These are phyloP conservation scores for Rubia balearica DNA, from an alignment of 305 asterid species.

Conservation along the genomic window DNA sequence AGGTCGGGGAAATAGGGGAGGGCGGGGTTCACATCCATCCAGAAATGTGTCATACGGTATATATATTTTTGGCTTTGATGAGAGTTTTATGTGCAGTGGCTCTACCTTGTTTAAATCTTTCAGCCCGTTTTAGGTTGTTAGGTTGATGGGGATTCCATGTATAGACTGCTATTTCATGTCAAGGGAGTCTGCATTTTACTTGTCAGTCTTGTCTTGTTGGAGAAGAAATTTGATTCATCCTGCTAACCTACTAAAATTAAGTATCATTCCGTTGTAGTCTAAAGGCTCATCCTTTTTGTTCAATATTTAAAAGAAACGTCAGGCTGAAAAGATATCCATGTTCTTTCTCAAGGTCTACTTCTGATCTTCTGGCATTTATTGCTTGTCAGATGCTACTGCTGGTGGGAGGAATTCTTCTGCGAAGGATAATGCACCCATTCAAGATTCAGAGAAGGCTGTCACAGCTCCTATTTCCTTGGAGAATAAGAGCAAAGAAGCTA, in stretches of 20 bases:
- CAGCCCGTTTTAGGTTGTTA: background rate
- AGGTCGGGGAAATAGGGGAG: conserved; percentile 54
- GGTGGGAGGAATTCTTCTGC: conserved; percentile 52
- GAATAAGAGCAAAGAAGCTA: conserved; percentile 39
- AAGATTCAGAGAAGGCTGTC: conserved; percentile 41
- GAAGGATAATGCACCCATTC: conserved; percentile 42
- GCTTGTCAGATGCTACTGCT: conserved; percentile 34
- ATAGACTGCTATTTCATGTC: background rate
- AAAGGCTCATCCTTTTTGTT: background rate
- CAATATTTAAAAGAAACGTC: background rate
- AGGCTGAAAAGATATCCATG: background rate
- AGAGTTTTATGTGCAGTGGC: background rate
- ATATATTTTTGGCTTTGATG: conserved; percentile 27
- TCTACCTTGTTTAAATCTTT: background rate
- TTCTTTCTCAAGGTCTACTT: background rate
- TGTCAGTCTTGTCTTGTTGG: background rate
- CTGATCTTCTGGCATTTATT: background rate
- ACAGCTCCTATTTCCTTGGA: conserved; percentile 38
- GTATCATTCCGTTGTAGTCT: background rate
- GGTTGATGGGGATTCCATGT: background rate
- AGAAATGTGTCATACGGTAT: conserved; percentile 52
- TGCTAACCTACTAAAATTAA: conserved; percentile 8
- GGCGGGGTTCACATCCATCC: conserved; percentile 57
- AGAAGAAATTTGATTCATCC: background rate
- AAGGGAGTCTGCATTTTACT: background rate